Base-by-base conservation (phyloP, 371 early-diverging fungal genomes). In the Funneliformis caledonium region DNA sequence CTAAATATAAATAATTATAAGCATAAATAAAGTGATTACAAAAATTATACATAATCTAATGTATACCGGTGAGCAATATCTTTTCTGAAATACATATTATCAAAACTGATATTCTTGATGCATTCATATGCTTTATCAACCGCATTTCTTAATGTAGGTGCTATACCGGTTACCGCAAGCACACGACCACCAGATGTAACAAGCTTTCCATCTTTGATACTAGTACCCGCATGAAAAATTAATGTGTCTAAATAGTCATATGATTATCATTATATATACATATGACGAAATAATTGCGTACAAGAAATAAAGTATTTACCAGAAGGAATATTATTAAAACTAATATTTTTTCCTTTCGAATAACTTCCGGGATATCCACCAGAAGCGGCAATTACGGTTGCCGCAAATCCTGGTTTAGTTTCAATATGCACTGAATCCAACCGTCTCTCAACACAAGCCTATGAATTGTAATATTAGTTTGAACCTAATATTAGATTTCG, bases 121-220 rank as follows among this genome's bases (percentile, higher is more conserved):
- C 93, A 90, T 6, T 83, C 84, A 82, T 96, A 96, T 6, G 96
- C 96, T 80, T 87, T 85, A 74, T 92, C 89, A 4, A 96, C 91
- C 19, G 96, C 96, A 73, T 88, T 88, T 52, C 91, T 88, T 45
- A 98, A 86, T 42, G 92, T 91, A 62, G 82, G 80, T 33, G 92
- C 93, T 50, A 92, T 91, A 52, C 95, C 97, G 16, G 97, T 95
- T 2, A 98, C 97, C 16, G 97, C 91, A 61, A 99, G 86, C 10
- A 99, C 99, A 78, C 99, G 96, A 56, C 99, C 99, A 78, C 98
- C 99, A 31, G 94, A 87, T n/a, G 97, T 97, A 33, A 94, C 90
- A 19, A 96, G 86, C 76, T 88, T 85, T 26, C 84, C 88, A 78
- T 86, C 83, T 10, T 88, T 82, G 48, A 87, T 47, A 48, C 85